These are phyloP conservation scores for Komagataella kurtzmanii DNA, from an alignment of 805 yeast species.

Conservation along the genomic window DNA sequence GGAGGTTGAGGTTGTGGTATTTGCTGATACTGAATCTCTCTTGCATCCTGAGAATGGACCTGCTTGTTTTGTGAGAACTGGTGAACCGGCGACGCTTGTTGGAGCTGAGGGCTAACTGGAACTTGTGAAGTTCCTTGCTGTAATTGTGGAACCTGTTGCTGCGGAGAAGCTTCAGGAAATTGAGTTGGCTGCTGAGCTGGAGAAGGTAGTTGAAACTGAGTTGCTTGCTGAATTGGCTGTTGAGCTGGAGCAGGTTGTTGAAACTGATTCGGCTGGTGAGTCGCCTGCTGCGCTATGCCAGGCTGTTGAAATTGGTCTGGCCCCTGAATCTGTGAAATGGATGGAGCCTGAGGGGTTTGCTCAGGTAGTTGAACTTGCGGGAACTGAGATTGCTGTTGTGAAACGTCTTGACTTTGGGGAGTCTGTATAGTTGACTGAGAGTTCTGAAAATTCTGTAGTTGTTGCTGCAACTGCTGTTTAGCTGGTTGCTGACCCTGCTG, in stretches of 20 bases:
- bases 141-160: neutral
- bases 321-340: too few species aligned
- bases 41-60: neutral
- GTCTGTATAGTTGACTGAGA: neutral
- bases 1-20: neutral
- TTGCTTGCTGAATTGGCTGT: neutral
- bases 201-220: neutral
- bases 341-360: constrained; percentile 5
- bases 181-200: constrained; percentile 1
- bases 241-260: neutral
- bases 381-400: constrained; percentile 1
- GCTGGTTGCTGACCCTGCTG: neutral
- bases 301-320: constrained; percentile 1
- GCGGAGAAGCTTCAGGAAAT: neutral
- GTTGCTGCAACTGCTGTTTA: neutral
- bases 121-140: neutral
- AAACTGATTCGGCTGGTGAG: constrained; percentile 4
- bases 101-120: neutral
- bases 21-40: neutral
- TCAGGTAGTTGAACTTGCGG: constrained; percentile 5
- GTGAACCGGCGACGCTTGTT: neutral
- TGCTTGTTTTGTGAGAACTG: neutral
- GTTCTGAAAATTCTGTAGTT: constrained; percentile 1
- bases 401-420: neutral
- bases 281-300: constrained; percentile 3